Evolutionary conservation across 139 green algal genomes (phyloP), one percentile per base, ranked within the genome.

Genomic region (Deuterostichococcus epilithicus): DNA sequence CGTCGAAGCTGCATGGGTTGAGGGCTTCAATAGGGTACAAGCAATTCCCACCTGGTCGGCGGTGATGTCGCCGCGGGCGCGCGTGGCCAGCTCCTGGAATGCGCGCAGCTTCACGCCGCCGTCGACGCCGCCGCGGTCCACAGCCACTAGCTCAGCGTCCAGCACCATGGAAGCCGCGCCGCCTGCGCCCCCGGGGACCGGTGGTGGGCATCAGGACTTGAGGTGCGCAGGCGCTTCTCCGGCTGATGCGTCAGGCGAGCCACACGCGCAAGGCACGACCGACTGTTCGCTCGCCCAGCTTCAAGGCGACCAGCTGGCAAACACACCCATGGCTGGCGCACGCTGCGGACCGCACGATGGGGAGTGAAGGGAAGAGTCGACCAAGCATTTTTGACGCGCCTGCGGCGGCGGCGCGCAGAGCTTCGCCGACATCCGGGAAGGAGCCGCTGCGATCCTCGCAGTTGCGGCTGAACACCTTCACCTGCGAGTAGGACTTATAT

Each of bases 21-120:
- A 32, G 58, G 58, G 58, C 2, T 66, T 5, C 4, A 39, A 71
- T 30, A 42, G 20, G 23, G 20, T 25, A 25, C 36, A 35, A 58
- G 42, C 26, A 52, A 1, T n/a, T n/a, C 60, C 10, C 68, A 83
- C 82, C 81, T 89, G 35, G 44, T 86, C 75, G 25, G 70, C 66
- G 35, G 76, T 71, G 22, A 84, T 68, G 1, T 75, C 76, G 1
- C 80, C 82, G 5, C 92, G 74, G 3, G 87, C 82, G 0, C 94
- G 82, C 0, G 86, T 94, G 28, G 91, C 87, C 45, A 98, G 86
- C 78, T 97, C 90, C 88, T 98, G 94, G 67, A 97, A 97, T 25
- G 91, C 76, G 18, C 82, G 77, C 59, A 97, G 68, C 8, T 28
- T 25, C 42, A 52, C 42, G 8, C 10, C 28, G 52, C 52, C 52